A percentile compares a stretch with the other conserved stretches of the same genome.
These are phyloP conservation scores for Geotrichum aggregatum DNA, from an alignment of 1,139 yeast genomes.

Conservation along the genomic window DNA sequence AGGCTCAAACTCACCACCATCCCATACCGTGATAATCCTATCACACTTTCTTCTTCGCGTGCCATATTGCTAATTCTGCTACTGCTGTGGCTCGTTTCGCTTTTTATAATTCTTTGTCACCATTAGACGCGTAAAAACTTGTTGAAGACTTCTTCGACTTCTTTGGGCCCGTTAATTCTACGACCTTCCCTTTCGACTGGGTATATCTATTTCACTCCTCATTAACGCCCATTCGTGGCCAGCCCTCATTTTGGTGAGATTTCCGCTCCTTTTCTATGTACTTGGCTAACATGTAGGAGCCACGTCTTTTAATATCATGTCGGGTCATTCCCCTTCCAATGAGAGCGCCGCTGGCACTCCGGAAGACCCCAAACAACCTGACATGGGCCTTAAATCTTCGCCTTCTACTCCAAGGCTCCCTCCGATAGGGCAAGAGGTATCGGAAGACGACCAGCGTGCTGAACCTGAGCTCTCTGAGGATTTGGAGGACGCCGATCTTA, in stretches of 20 bases:
- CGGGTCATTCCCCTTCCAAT: slow-evolving; percentile 17
- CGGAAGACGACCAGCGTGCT: background rate
- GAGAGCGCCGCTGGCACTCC: slow-evolving; percentile 15
- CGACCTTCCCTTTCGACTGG: background rate
- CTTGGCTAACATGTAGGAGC: background rate
- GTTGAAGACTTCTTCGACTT: background rate
- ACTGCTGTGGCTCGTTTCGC: no score
- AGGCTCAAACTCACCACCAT: slow-evolving; percentile 1
- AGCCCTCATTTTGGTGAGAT: slow-evolving; percentile 9
- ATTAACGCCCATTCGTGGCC: slow-evolving; percentile 6
- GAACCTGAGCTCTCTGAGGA: background rate
- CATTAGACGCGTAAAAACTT: background rate
- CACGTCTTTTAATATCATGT: slow-evolving; percentile 8
- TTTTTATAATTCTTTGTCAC: background rate
- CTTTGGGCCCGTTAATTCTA: background rate
- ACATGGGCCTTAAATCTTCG: background rate
- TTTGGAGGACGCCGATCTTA: slow-evolving; percentile 8
- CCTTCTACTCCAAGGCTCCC: background rate
- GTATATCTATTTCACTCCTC: background rate
- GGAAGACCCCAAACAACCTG: slow-evolving; percentile 14
- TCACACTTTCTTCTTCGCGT: background rate
- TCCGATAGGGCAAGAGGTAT: background rate
- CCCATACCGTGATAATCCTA: background rate
- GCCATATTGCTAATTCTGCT: no score
- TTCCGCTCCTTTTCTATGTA: background rate